These are phyloP conservation scores for Corinectria fuckeliana DNA, from an alignment of 2,329 filamentous ascomycete species.

Conservation along the genomic window DNA sequence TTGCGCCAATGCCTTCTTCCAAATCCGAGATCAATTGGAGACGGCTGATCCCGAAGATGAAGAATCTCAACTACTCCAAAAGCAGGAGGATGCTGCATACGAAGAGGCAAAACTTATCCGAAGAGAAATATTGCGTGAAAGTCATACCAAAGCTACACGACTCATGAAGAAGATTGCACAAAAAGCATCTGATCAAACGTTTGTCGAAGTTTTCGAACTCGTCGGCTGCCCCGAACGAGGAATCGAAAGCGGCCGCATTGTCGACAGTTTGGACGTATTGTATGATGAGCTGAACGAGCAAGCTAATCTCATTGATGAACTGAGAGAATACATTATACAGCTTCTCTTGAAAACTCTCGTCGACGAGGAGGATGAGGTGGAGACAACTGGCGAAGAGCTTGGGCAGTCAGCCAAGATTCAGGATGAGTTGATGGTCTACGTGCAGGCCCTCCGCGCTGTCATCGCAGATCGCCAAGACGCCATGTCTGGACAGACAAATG, in stretches of 20 bases:
- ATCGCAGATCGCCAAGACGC: conserved; percentile 80
- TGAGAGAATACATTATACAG: conserved; percentile 75
- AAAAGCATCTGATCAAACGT: conserved; percentile 58
- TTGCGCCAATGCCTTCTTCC: conserved; percentile 80
- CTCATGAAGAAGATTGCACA: conserved; percentile 69
- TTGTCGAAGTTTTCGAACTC: conserved; percentile 67
- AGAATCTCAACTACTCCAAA: conserved; percentile 70
- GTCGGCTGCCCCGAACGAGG: conserved; percentile 62
- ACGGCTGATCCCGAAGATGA: conserved; percentile 71
- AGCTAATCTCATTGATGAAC: conserved; percentile 72
- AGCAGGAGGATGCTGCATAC: conserved; percentile 75
- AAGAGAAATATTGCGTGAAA: conserved; percentile 74
- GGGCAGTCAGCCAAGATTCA: conserved; percentile 86
- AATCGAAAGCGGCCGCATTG: conserved; percentile 72
- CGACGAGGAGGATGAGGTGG: conserved; percentile 76
- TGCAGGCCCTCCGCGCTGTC: conserved; percentile 76
- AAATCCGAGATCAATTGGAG: conserved; percentile 75
- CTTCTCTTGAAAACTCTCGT: conserved; percentile 78
- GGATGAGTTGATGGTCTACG: conserved; percentile 87
- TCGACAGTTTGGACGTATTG: conserved; percentile 71
- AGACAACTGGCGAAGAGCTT: conserved; percentile 89
- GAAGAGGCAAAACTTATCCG: conserved; percentile 79
- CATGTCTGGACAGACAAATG: conserved; percentile 78
- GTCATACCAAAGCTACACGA: conserved; percentile 43
- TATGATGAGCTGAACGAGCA: conserved; percentile 74